Evolutionary conservation across 352 stramenopile genomes (phyloP), one percentile per base, ranked within the genome.

Genomic region (Elongisporangium anandrum): DNA sequence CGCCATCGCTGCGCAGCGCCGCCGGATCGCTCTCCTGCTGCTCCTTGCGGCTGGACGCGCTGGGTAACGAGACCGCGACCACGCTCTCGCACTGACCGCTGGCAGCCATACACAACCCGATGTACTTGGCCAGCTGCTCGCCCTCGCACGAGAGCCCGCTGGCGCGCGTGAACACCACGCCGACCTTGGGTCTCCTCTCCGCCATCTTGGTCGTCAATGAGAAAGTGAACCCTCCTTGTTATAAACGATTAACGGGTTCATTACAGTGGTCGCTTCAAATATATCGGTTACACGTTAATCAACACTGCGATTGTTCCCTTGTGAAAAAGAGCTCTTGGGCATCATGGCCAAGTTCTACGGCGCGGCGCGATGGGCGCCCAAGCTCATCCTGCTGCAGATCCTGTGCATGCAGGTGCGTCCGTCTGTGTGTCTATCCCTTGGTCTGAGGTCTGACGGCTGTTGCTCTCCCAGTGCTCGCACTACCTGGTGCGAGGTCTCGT

Each of bases 361-460:
- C 60, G 64, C 77, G 3, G 67, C 72, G 52, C 84, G 81, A 50
- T 96, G 87, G 87, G 78, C 87, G 61, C 87, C 87, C 17, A 95
- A 92, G 77, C 81, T 96, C 63, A 96, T 95, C 59, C 55, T 90
- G 47, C 70, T 94, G 63, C 87, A 96, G 73, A 96, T 96, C 29
- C 54, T 87, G 20, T 92, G 82, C 64, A 84, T 96, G 78, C 87
- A 96, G 82, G 87, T 94, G 59, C 41, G 68, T 63, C 22, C 26
- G 13, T 52, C 0, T 3, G 26, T 52, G 7, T 21, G 6, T 57
- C 17, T 9, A 26, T n/a, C 47, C 13, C 24, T 34, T 7, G 34
- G 17, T 45, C 13, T 20, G 34, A 4, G 3, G 6, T 21, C 50
- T 62, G 26, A 9, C n/a, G 29, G 9, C 15, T 2, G 21, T 23